Conservation (phyloP, 1,139 yeast genomes). For the Kurtzmaniella quercitrusa region DNA sequence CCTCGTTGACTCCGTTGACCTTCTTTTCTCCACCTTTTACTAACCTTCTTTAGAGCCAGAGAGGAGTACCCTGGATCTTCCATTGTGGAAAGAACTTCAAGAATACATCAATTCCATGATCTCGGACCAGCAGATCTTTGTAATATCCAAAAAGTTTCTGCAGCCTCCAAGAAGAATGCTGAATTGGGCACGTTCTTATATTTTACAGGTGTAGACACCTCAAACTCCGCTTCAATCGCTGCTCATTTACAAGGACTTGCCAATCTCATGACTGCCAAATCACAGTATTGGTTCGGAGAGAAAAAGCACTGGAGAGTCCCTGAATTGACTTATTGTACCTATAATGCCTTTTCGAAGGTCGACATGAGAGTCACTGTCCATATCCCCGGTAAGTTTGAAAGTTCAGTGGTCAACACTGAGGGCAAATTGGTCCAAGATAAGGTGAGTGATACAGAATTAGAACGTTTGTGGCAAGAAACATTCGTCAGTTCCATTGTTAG, state of each 20-base stretch:
- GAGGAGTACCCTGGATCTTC: constrained; percentile 51
- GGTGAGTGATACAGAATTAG: constrained; percentile 32
- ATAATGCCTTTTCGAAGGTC: constrained; percentile 55
- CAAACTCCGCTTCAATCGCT: constrained; percentile 56
- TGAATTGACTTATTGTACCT: constrained; percentile 51
- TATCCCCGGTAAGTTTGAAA: constrained; percentile 57
- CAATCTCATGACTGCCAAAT: constrained; percentile 55
- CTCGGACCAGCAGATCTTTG: constrained; percentile 93
- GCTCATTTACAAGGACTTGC: constrained; percentile 77
- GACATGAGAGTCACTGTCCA: constrained; percentile 73
- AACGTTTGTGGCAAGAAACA: constrained; percentile 60
- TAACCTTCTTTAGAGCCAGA: constrained; percentile 32
- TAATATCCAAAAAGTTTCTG: constrained; percentile 52
- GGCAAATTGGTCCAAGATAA: constrained; percentile 43
- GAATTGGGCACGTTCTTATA: constrained; percentile 53
- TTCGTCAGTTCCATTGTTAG: constrained; percentile 65
- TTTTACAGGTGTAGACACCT: constrained; percentile 55
- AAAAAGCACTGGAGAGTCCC: constrained; percentile 73
- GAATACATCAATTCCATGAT: constrained; percentile 43
- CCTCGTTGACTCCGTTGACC: not conserved
- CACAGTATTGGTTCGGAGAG: constrained; percentile 62
- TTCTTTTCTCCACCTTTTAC: constrained; percentile 5
- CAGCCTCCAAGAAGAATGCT: constrained; percentile 35
- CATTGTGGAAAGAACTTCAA: constrained; percentile 48
- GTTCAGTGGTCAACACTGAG: constrained; percentile 42